A percentile compares a stretch with the other conserved stretches of the same genome.
Conservation (phyloP, 164 flowering plant species). For the Protea cynaroides region DNA sequence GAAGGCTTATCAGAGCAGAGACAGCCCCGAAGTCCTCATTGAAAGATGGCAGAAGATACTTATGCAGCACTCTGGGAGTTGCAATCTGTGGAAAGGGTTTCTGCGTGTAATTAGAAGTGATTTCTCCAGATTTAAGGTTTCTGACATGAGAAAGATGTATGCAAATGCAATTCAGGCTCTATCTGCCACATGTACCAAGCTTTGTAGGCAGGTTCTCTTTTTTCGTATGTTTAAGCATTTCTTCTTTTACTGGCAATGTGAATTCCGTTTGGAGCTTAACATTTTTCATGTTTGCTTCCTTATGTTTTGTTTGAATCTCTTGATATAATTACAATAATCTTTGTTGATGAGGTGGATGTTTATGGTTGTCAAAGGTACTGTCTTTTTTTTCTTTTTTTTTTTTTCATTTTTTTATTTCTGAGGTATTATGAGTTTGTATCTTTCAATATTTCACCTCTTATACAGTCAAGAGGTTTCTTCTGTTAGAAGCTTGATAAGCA, state of each 20-base stretch:
- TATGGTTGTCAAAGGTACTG: too few species aligned
- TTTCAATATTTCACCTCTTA: too few species aligned
- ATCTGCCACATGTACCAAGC: slow-evolving; percentile 70
- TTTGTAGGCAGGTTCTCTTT: slow-evolving; percentile 87
- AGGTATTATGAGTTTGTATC: too few species aligned
- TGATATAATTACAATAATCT: too few species aligned
- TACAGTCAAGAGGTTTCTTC: too few species aligned
- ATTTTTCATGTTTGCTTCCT: too few species aligned
- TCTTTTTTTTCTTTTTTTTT: too few species aligned
- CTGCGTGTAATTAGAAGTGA: slow-evolving; percentile 69
- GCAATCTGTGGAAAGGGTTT: slow-evolving; percentile 85
- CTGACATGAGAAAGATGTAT: slow-evolving; percentile 75
- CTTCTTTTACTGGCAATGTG: background rate
- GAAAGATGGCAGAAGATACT: slow-evolving; percentile 84
- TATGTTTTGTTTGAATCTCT: too few species aligned
- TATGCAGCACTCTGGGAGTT: slow-evolving; percentile 67
- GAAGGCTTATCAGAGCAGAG: slow-evolving; percentile 74
- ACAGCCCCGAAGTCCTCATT: slow-evolving; percentile 54
- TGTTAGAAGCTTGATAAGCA: too few species aligned
- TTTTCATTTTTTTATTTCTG: too few species aligned
- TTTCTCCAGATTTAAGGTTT: slow-evolving; percentile 88
- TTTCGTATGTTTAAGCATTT: slow-evolving; percentile 7
- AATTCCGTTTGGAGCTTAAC: too few species aligned
- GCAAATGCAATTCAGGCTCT: slow-evolving; percentile 85
- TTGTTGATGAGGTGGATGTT: too few species aligned